Percentiles rank a stretch among this genome's conserved stretches.
Evolutionary conservation across 148 eudicot genomes (phyloP).

Genomic region (Fallopia convolvulus): DNA sequence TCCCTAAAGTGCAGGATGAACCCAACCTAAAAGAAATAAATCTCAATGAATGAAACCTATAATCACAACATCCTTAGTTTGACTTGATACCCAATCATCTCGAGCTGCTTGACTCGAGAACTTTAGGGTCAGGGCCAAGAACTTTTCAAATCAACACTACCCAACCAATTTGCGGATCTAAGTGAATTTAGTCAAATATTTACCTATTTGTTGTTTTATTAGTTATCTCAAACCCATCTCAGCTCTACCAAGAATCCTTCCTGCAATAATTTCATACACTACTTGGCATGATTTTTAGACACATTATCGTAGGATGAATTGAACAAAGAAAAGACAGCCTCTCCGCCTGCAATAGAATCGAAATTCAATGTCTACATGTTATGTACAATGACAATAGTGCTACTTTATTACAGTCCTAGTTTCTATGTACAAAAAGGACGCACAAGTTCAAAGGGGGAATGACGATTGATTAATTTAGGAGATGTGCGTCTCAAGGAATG

Average conservation of each 20-base stretch:
- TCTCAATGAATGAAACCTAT: no score
- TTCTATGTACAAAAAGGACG: not conserved
- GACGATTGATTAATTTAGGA: not conserved
- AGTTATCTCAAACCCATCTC: not conserved
- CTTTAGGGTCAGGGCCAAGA: no score
- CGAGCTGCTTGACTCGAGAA: not conserved
- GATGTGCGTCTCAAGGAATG: slow-evolving; percentile 58
- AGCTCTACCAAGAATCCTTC: not conserved
- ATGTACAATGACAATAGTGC: slow-evolving; percentile 1
- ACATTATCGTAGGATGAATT: not conserved
- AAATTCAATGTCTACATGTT: slow-evolving; percentile 5
- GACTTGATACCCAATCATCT: no score
- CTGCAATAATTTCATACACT: not conserved
- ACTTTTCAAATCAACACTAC: not conserved
- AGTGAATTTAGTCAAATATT: not conserved
- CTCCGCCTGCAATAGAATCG: not conserved
- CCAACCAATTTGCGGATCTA: not conserved
- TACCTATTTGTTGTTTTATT: not conserved
- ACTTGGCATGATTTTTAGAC: not conserved
- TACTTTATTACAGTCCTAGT: not conserved
- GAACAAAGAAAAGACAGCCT: not conserved
- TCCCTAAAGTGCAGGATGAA: no score
- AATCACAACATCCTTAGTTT: no score
- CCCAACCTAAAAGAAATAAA: no score
- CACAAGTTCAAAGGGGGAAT: not conserved